A percentile compares a stretch with the other conserved stretches of the same genome.
Evolutionary conservation across 345 rosid species (phyloP).

Genomic region (Microcos paniculata): DNA sequence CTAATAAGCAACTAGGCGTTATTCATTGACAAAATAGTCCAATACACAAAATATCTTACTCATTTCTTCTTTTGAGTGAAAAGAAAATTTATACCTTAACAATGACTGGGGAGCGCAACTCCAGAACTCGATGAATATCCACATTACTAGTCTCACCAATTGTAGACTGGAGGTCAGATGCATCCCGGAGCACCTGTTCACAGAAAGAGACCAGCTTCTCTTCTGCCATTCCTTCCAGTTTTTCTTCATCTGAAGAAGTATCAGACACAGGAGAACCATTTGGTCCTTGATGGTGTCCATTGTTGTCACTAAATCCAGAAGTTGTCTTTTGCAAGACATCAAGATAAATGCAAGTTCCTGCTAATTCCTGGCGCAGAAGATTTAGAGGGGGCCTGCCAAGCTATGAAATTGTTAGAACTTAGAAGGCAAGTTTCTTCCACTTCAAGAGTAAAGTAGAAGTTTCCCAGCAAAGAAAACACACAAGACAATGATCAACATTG

Average conservation of each 20-base stretch:
- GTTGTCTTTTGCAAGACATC: slow-evolving; percentile 89
- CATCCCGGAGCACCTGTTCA: slow-evolving; percentile 85
- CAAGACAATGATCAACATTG: slow-evolving; percentile 3
- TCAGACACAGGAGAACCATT: slow-evolving; percentile 29
- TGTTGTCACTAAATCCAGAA: slow-evolving; percentile 31
- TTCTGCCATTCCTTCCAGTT: slow-evolving; percentile 75
- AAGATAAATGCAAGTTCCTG: slow-evolving; percentile 79
- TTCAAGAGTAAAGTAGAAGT: neutral
- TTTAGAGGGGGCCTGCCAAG: slow-evolving; percentile 83
- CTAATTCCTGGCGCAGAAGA: slow-evolving; percentile 92
- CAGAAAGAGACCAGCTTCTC: slow-evolving; percentile 82
- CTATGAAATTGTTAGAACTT: slow-evolving; percentile 8
- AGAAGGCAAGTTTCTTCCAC: slow-evolving; percentile 12
- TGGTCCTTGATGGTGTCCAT: slow-evolving; percentile 33
- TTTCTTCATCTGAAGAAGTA: slow-evolving; percentile 37
- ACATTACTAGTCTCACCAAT: slow-evolving; percentile 73
- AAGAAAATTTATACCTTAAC: slow-evolving; percentile 60
- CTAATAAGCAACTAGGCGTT: neutral
- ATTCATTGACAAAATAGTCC: neutral
- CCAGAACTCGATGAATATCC: slow-evolving; percentile 86
- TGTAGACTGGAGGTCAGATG: slow-evolving; percentile 75
- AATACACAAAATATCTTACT: neutral
- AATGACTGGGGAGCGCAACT: slow-evolving; percentile 87
- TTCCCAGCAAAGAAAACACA: neutral
- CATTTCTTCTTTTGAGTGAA: neutral